A percentile compares a stretch with the other conserved stretches of the same genome.
Conservation (phyloP, 306 rosid genomes). For the Chamaecrista fasciculata region DNA sequence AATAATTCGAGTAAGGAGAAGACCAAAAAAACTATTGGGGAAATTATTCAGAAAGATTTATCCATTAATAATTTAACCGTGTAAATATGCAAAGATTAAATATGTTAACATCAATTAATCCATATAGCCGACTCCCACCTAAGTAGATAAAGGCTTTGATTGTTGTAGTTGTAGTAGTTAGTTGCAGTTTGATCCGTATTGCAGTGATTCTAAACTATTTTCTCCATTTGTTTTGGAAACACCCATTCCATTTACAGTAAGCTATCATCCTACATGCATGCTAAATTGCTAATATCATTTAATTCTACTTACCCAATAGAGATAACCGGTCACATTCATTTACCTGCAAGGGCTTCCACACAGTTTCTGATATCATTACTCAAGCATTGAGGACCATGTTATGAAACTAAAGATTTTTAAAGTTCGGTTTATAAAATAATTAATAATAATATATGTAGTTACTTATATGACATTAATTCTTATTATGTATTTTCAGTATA, state of each 20-base stretch:
- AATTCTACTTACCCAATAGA: background rate
- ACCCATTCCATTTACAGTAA: background rate
- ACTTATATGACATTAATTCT: background rate
- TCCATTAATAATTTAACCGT: too few species aligned
- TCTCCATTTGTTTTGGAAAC: background rate
- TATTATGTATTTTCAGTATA: background rate
- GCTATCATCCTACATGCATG: background rate
- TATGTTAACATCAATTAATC: too few species aligned
- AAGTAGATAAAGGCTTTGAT: too few species aligned
- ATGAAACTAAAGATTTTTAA: background rate
- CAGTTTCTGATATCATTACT: background rate
- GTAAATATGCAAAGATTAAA: too few species aligned
- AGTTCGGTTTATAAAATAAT: background rate
- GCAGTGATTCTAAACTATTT: background rate
- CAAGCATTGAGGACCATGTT: background rate
- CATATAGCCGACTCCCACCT: too few species aligned
- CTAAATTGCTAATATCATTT: too few species aligned
- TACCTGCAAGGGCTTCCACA: background rate
- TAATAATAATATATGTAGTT: background rate
- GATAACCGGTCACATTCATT: background rate
- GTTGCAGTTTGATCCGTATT: too few species aligned
- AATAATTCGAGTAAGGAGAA: too few species aligned
- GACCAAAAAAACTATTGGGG: too few species aligned
- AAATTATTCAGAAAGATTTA: too few species aligned
- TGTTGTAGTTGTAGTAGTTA: too few species aligned